Conservation (phyloP, 1,284 basidiomycete species). For the Tilletiopsis washingtonensis region DNA sequence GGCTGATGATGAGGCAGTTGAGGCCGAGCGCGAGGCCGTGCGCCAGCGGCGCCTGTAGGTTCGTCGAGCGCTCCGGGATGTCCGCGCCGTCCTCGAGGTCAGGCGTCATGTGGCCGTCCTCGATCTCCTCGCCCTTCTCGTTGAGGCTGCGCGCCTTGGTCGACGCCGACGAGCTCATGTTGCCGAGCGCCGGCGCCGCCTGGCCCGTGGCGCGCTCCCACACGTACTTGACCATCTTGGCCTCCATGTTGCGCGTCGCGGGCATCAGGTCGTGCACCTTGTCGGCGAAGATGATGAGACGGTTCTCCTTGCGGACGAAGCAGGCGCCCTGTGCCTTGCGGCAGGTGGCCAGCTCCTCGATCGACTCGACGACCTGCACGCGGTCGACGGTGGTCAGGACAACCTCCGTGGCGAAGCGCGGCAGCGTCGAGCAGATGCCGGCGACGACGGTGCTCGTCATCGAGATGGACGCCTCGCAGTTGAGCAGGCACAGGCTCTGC, state of each 20-base stretch:
- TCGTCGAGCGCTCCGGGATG: slow-evolving; percentile 54
- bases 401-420: slow-evolving; percentile 43
- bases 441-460: slow-evolving; percentile 70
- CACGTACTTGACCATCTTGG: slow-evolving; percentile 69
- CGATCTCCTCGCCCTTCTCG: too few relatives aligned
- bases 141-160: too few relatives aligned
- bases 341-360: slow-evolving; percentile 59
- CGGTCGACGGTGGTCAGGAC: slow-evolving; percentile 23
- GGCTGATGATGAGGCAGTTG: slow-evolving; percentile 52
- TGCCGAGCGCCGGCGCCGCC: too few relatives aligned
- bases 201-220: too few relatives aligned
- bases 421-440: slow-evolving; percentile 53
- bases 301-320: slow-evolving; percentile 67
- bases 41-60: slow-evolving; percentile 70
- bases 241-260: slow-evolving; percentile 57
- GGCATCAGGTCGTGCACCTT: slow-evolving; percentile 51
- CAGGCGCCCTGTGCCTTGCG: slow-evolving; percentile 77
- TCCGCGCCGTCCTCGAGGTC: too few relatives aligned
- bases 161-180: too few relatives aligned
- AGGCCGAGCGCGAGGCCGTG: slow-evolving; percentile 59
- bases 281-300: slow-evolving; percentile 69
- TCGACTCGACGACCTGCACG: slow-evolving; percentile 49
- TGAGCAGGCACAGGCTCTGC: slow-evolving; percentile 59
- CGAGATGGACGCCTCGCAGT: slow-evolving; percentile 72
- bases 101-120: too few relatives aligned